These are phyloP conservation scores for Pachyrhizus erosus DNA, from an alignment of 306 rosid genomes.

Conservation along the genomic window DNA sequence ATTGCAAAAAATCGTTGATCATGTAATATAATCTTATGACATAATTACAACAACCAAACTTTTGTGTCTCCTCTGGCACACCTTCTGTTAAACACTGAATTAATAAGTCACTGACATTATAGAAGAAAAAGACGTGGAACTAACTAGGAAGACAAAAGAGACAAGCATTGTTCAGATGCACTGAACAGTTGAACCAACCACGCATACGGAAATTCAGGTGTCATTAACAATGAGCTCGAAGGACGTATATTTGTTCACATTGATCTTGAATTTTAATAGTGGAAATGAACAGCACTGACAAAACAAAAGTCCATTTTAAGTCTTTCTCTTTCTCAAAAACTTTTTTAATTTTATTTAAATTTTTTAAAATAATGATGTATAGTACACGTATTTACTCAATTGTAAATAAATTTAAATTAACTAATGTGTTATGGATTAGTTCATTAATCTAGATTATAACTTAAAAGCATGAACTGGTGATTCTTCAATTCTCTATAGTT, in stretches of 20 bases:
- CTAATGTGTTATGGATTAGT: background rate
- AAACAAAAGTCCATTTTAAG: no score
- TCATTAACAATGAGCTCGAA: constrained; percentile 2
- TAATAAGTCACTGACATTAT: constrained; percentile 38
- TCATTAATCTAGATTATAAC: background rate
- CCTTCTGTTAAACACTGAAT: constrained; percentile 39
- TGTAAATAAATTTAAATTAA: background rate
- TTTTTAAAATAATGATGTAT: no score
- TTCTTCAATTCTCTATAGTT: background rate
- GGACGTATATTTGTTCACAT: background rate
- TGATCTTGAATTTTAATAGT: background rate
- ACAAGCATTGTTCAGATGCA: constrained; percentile 46
- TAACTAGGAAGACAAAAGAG: constrained; percentile 41
- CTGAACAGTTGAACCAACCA: constrained; percentile 49
- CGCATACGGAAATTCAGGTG: constrained; percentile 23
- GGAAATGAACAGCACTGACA: background rate
- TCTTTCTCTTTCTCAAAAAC: no score
- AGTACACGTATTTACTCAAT: background rate
- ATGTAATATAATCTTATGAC: background rate
- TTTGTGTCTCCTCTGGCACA: constrained; percentile 36
- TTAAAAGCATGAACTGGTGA: no score
- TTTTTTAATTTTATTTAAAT: no score
- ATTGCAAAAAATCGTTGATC: background rate
- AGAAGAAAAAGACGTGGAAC: constrained; percentile 38
- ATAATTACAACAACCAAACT: constrained; percentile 11